Conservation (phyloP, 371 early-diverging fungal species). For the Chytridium lagenaria region DNA sequence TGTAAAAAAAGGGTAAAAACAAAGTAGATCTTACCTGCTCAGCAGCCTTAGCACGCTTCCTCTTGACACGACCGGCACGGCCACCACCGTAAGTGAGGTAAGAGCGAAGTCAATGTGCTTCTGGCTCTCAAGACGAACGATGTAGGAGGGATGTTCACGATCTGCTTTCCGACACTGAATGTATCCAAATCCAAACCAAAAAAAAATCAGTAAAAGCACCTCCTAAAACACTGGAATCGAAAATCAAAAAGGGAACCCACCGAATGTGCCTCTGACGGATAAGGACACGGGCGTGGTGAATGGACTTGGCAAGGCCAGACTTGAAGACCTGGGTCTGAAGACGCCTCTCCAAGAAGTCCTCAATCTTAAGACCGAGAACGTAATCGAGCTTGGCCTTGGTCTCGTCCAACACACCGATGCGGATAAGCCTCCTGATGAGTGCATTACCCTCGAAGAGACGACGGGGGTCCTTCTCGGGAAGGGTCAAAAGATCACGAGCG, state of each 20-base stretch:
- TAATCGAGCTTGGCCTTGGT: conserved; percentile 98
- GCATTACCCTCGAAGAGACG: conserved; percentile 99
- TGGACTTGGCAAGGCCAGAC: conserved; percentile 98
- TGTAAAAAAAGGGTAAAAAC: neutral
- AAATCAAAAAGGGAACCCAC: conserved; percentile 40
- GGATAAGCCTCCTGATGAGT: conserved; percentile 97
- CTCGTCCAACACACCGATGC: conserved; percentile 98
- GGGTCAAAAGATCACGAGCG: conserved; percentile 99
- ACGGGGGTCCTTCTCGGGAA: conserved; percentile 96
- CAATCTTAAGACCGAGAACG: conserved; percentile 97
- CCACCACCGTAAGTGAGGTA: conserved; percentile 98
- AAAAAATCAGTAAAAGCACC: neutral
- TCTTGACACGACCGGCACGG: conserved; percentile 97
- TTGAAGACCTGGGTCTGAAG: conserved; percentile 99
- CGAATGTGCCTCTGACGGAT: conserved; percentile 97
- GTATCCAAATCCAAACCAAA: neutral
- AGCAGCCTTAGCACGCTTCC: conserved; percentile 72
- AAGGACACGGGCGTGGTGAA: conserved; percentile 99
- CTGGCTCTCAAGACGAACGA: conserved; percentile 92
- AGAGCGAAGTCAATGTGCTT: conserved; percentile 99
- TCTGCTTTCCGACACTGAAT: conserved; percentile 94
- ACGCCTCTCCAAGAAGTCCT: conserved; percentile 99
- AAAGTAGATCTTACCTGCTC: conserved; percentile 22
- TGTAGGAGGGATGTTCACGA: conserved; percentile 96
- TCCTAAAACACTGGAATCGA: neutral